Base-by-base conservation (phyloP, 352 stramenopile species). In the Aphanomyces euteiches region DNA sequence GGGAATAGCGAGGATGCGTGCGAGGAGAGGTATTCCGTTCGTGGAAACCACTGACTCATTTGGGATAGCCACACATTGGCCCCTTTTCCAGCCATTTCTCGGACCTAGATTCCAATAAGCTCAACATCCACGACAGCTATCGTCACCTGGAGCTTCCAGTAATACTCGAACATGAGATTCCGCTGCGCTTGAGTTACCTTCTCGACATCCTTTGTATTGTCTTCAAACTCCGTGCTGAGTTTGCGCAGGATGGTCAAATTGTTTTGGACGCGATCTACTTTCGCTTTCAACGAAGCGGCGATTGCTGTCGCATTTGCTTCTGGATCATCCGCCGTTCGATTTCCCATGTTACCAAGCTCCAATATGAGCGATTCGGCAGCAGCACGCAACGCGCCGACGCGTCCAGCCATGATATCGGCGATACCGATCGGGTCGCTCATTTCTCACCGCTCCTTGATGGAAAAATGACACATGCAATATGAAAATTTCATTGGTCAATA, bases 341-440 rank as follows among this genome's bases (percentile, higher is more conserved):
- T 63, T 53, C 13, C 53, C 45, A 7, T 47, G 70, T 90, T 82
- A 65, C 84, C 88, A 8, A 95, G 79, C 73, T 95, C 87, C 19
- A 93, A 74, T 47, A 95, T 85, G 71, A 95, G 92, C 70, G 85
- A 92, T 75, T 95, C 87, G 19, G 87, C 83, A 50, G 87, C 92
- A 53, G 85, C 92, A 58, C 87, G 87, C 54, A 95, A 75, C 63
- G 92, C 87, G 73, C 85, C 87, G 47, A 95, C 87, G 56, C 87
- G 85, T 41, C 87, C 87, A 37, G 92, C 72, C 38, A 95, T 73
- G 75, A 95, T 95, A 69, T 95, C 87, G 7, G 87, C 87, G 39
- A 95, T 77, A 67, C 92, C 92, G 77, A 95, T 92, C 67, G 87
- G 87, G 67, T 95, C 87, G 75, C 87, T 92, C 87, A 95, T 95